phyloP scores from a whole-genome alignment of 225 moss, liverwort and hornwort species.

The Pleurozium schreberi region DNA sequence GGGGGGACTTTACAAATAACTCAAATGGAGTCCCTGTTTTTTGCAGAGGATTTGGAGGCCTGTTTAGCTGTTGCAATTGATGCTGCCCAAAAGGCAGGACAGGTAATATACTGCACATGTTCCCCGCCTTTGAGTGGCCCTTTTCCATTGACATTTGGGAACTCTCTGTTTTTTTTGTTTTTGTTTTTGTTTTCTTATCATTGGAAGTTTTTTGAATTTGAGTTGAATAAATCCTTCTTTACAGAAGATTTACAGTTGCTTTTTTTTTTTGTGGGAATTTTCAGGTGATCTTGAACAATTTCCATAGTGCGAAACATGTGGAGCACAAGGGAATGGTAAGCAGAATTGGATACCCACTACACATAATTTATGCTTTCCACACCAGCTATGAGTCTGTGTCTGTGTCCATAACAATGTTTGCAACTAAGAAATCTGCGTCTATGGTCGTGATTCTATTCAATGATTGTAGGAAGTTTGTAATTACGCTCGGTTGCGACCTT shows the following conservation, averaged over 20 bases:
- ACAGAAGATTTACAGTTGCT: background rate
- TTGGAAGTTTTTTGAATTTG: background rate
- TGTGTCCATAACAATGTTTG: background rate
- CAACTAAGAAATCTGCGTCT: background rate
- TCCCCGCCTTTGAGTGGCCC: background rate
- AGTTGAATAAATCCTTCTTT: background rate
- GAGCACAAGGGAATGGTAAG: constrained; percentile 86
- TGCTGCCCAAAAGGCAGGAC: constrained; percentile 67
- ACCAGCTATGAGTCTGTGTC: background rate
- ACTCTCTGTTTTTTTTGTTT: background rate
- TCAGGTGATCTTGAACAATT: constrained; percentile 57
- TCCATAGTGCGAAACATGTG: constrained; percentile 48
- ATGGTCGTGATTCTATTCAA: background rate
- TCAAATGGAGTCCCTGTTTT: no score
- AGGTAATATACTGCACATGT: constrained; percentile 5
- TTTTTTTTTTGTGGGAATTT: background rate
- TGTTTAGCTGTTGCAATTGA: constrained; percentile 65
- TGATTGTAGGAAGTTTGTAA: background rate
- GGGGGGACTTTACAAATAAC: no score
- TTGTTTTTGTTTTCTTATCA: background rate
- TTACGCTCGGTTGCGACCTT: background rate
- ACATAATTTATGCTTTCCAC: no score
- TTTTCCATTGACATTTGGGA: background rate
- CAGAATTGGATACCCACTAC: background rate
- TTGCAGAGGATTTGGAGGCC: constrained; percentile 45